These are phyloP conservation scores for Camptophora hylomeconis DNA, from an alignment of 2,329 filamentous ascomycete species.

Conservation along the genomic window DNA sequence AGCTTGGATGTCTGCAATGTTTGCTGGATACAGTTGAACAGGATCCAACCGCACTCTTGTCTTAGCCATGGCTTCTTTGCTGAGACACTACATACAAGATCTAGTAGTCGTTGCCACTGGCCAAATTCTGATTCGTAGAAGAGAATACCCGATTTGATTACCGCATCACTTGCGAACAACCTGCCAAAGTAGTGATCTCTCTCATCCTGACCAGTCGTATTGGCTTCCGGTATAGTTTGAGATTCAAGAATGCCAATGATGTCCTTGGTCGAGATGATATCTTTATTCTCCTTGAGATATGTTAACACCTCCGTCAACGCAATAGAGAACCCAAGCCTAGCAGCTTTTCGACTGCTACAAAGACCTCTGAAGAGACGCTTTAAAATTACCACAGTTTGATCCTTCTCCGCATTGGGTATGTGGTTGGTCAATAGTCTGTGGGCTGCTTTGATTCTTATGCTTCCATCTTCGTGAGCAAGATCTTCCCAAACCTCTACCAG, in stretches of 20 bases:
- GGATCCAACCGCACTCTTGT: conserved; percentile 72
- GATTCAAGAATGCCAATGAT: conserved; percentile 39
- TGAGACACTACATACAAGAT: conserved; percentile 59
- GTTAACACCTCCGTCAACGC: conserved; percentile 70
- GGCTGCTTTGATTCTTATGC: conserved; percentile 33
- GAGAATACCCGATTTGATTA: conserved; percentile 66
- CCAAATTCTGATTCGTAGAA: conserved; percentile 43
- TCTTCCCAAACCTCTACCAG: conserved; percentile 37
- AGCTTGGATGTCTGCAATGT: not conserved
- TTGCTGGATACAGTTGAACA: conserved; percentile 53
- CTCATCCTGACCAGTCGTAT: conserved; percentile 57
- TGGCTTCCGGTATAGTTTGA: conserved; percentile 38
- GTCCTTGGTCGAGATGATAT: conserved; percentile 21
- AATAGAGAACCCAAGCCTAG: conserved; percentile 76
- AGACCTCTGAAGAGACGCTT: conserved; percentile 72
- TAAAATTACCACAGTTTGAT: conserved; percentile 28
- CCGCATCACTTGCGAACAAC: conserved; percentile 74
- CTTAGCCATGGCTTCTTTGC: conserved; percentile 79
- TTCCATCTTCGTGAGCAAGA: conserved; percentile 33
- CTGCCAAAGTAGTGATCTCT: conserved; percentile 75
- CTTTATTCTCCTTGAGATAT: conserved; percentile 38
- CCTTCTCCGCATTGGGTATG: conserved; percentile 27
- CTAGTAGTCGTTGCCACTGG: conserved; percentile 49
- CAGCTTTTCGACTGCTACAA: conserved; percentile 78
- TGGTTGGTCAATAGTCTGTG: conserved; percentile 31